These are phyloP conservation scores for Plenodomus tracheiphilus DNA, from an alignment of 2,329 filamentous ascomycete species.

Conservation along the genomic window DNA sequence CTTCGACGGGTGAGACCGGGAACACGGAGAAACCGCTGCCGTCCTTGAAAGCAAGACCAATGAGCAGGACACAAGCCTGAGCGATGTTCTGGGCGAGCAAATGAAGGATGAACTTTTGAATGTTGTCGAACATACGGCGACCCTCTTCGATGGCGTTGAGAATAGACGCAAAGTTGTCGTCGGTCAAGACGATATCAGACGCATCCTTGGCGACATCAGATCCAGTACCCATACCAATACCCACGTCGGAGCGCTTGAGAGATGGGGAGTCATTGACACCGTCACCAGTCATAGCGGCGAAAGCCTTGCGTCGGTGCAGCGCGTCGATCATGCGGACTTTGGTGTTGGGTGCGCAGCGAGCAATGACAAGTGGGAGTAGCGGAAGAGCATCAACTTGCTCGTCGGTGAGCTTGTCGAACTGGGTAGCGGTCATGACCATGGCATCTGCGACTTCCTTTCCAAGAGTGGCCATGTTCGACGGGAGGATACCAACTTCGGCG, in stretches of 20 bases:
- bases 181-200: slow-evolving; percentile 50
- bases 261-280: slow-evolving; percentile 53
- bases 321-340: slow-evolving; percentile 52
- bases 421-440: slow-evolving; percentile 41
- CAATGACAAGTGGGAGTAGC: slow-evolving; percentile 48
- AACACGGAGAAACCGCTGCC: slow-evolving; percentile 38
- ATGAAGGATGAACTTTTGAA: slow-evolving; percentile 47
- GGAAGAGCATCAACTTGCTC: slow-evolving; percentile 47
- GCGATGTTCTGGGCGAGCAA: slow-evolving; percentile 39
- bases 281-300: slow-evolving; percentile 50
- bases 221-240: slow-evolving; percentile 52
- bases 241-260: slow-evolving; percentile 51
- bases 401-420: slow-evolving; percentile 50
- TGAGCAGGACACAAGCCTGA: slow-evolving; percentile 39
- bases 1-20: slow-evolving; percentile 42
- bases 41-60: slow-evolving; percentile 42
- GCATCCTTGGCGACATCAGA: slow-evolving; percentile 52
- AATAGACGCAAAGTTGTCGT: slow-evolving; percentile 52
- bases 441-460: slow-evolving; percentile 26
- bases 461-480: slow-evolving; percentile 47
- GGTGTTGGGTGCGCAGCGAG: slow-evolving; percentile 50
- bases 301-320: slow-evolving; percentile 47
- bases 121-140: slow-evolving; percentile 52
- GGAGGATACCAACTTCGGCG: slow-evolving; percentile 49
- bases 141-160: slow-evolving; percentile 52